Conservation (phyloP, 2,329 filamentous ascomycete genomes). For the Fusarium citri region DNA sequence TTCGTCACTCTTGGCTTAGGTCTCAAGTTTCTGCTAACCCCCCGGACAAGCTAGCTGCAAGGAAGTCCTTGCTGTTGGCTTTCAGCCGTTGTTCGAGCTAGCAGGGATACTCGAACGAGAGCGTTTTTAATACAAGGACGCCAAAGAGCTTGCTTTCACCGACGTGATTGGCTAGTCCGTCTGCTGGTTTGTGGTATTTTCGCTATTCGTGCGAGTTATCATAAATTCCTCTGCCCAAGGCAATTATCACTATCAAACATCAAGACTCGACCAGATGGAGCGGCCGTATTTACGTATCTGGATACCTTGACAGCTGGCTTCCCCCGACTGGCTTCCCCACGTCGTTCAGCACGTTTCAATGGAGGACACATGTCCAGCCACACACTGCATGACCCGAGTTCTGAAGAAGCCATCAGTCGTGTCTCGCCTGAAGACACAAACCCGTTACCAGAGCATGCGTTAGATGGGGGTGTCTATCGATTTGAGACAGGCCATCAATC, state of each 20-base stretch:
- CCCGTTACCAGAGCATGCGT: conserved; percentile 21
- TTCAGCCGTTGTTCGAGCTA: conserved; percentile 34
- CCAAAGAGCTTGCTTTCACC: conserved; percentile 26
- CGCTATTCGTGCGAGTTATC: conserved; percentile 18
- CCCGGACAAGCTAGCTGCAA: conserved; percentile 8
- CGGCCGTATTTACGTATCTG: conserved; percentile 35
- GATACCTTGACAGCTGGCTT: conserved; percentile 49
- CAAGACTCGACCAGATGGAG: conserved; percentile 31
- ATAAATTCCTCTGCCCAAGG: conserved; percentile 31
- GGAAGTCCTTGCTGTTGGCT: conserved; percentile 15
- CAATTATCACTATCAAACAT: conserved; percentile 34
- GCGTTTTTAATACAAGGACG: conserved; percentile 33
- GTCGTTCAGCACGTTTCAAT: conserved; percentile 51
- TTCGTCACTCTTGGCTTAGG: neutral
- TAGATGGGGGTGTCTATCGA: conserved; percentile 25
- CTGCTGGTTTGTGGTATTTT: conserved; percentile 10
- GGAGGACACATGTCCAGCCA: conserved; percentile 54
- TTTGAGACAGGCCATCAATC: conserved; percentile 30
- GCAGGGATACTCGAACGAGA: conserved; percentile 35
- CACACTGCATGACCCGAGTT: conserved; percentile 43
- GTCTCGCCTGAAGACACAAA: conserved; percentile 34
- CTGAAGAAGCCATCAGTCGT: conserved; percentile 37
- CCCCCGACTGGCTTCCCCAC: conserved; percentile 47
- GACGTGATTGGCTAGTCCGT: conserved; percentile 14
- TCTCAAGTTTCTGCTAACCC: neutral